Evolutionary conservation across 768 basidiomycete species (phyloP).

Genomic region (Trametes meyenii): DNA sequence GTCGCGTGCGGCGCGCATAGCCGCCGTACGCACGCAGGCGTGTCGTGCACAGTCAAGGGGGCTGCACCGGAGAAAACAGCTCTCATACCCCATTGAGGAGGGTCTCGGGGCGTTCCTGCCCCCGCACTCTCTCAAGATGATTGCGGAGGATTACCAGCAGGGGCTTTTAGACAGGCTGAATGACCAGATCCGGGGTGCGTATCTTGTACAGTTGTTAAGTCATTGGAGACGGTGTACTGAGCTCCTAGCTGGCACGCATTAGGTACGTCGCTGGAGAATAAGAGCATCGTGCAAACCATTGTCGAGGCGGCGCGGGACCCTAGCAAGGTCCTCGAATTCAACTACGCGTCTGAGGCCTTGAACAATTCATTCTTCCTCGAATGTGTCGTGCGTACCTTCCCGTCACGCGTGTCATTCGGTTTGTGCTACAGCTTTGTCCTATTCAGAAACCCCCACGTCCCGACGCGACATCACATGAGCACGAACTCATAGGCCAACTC

Average conservation of each 20-base stretch:
- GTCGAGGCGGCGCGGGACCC: constrained; percentile 63
- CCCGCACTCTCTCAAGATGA: constrained; percentile 65
- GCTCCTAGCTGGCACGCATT: constrained; percentile 8
- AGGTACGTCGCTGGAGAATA: constrained; percentile 46
- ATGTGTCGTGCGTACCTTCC: constrained; percentile 65
- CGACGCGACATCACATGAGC: constrained; percentile 37
- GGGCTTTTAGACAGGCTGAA: constrained; percentile 80
- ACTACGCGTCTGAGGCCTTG: constrained; percentile 88
- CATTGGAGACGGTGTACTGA: background rate
- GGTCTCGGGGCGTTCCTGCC: constrained; percentile 83
- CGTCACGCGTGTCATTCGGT: constrained; percentile 23
- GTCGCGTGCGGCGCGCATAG: constrained; percentile 21
- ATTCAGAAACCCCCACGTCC: constrained; percentile 43
- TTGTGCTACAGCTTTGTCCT: background rate
- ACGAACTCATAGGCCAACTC: constrained; percentile 43
- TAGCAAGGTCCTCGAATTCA: constrained; percentile 72
- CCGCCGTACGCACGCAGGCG: constrained; percentile 17
- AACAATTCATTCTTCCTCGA: constrained; percentile 97
- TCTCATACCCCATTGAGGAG: constrained; percentile 68
- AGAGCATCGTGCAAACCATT: constrained; percentile 71
- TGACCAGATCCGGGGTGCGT: constrained; percentile 68
- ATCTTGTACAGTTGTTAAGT: background rate
- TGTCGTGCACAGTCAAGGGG: constrained; percentile 33
- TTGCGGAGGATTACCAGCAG: constrained; percentile 85
- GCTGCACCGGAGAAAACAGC: constrained; percentile 53